Base-by-base conservation (phyloP, 2,329 filamentous ascomycete genomes). In the Coccinonectria pachysandricola region DNA sequence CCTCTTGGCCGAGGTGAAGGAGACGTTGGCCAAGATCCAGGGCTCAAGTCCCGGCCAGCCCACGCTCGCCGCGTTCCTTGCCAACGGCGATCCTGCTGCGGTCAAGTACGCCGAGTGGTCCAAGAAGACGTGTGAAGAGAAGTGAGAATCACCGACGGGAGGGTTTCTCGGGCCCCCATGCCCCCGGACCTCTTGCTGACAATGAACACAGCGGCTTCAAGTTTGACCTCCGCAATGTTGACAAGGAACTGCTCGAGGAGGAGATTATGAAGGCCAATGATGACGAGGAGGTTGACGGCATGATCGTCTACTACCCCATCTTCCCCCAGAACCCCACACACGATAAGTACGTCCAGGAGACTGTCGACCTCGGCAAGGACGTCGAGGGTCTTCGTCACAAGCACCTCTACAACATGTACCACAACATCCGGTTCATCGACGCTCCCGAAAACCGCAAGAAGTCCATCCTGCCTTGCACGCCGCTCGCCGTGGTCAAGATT, bases 341-440 rank as follows among this genome's bases (percentile, higher is more conserved):
- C 57, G 91, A 98, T 58, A 81, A 83, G 55, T 96, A 96, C 56
- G 75, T 98, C 40, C 88, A 96, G 60, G 87, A 95, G 61, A 84
- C 92, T 3, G 86, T 95, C 30, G 77, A 84, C 30, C 70, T 94
- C 21, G 62, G 71, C 55, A 96, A 98, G 59, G 91, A 98, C 49
- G 88, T 98, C 40, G 91, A 98, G 58, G 91, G 91, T 18, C 74
- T 98, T 32, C 85, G 80, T 45, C 88, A 95, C 59, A 79, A 78
- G 51, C 87, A 96, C 61, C 80, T 96, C 50, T 87, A 88, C 72
- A 98, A 98, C 70, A 95, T 98, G 87, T 98, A 96, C 62, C 83
- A 95, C 65, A 98, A 98, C 62, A 75, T 93, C 46, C 84, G 91
- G 40, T 96, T 87, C 64, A 68, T 98, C 30, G 91, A 98, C 57